Evolutionary conservation across 2,329 filamentous ascomycete species (phyloP).

Genomic region (Aureobasidium vineae): DNA sequence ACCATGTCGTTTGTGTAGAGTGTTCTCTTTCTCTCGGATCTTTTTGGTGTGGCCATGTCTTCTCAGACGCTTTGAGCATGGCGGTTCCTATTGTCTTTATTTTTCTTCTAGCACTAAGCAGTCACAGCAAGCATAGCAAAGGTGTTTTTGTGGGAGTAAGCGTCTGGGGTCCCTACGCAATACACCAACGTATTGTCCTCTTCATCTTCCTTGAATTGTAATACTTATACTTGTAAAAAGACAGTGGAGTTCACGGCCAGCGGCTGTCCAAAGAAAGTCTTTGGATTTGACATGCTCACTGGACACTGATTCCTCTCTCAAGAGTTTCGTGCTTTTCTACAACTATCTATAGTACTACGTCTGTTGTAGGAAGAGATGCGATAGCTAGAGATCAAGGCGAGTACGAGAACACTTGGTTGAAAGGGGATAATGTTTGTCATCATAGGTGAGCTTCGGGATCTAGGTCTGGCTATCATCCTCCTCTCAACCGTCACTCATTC

Average conservation of each 20-base stretch:
- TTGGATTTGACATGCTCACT: not conserved
- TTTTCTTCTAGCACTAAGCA: not conserved
- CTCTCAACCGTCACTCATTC: not conserved
- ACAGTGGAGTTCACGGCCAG: too few species aligned
- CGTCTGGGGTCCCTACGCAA: not conserved
- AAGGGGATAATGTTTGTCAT: not conserved
- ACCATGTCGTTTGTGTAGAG: conserved; percentile 24
- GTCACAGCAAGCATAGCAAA: not conserved
- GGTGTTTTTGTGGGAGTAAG: not conserved
- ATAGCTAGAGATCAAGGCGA: not conserved
- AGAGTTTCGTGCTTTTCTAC: too few species aligned
- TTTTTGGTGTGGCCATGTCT: not conserved
- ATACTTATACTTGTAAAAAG: too few species aligned
- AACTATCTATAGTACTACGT: too few species aligned
- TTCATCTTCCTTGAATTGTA: not conserved
- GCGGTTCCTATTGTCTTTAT: not conserved
- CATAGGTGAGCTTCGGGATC: not conserved
- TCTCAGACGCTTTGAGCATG: not conserved
- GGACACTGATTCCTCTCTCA: not conserved
- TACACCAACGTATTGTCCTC: not conserved
- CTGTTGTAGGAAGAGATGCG: too few species aligned
- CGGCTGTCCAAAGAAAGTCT: not conserved
- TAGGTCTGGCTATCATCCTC: not conserved
- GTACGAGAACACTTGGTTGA: not conserved
- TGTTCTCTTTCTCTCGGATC: not conserved